Evolutionary conservation across 345 rosid species (phyloP).

Genomic region (Salix suchowensis): DNA sequence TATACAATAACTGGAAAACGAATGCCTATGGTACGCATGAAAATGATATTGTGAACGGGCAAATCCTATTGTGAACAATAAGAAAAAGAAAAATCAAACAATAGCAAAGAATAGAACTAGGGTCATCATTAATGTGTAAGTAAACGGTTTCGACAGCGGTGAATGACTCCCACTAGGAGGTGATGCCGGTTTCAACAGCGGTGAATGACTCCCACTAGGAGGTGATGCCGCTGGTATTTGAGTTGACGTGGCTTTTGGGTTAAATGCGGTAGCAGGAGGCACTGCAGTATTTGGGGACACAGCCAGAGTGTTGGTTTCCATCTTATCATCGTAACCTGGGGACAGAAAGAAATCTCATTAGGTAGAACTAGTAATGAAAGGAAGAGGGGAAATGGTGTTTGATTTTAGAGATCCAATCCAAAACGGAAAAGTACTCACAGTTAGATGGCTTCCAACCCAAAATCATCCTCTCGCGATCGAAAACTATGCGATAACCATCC

Average conservation of each 20-base stretch:
- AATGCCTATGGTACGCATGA: conserved; percentile 14
- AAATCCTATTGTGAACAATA: no score
- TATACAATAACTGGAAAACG: conserved; percentile 12
- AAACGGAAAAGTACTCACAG: conserved; percentile 43
- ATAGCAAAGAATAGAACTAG: conserved; percentile 29
- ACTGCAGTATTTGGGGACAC: conserved; percentile 33
- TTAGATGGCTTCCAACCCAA: conserved; percentile 68
- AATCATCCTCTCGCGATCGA: conserved; percentile 57
- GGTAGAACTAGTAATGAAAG: not conserved
- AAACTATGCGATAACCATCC: conserved; percentile 65
- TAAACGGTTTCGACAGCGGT: conserved; percentile 3
- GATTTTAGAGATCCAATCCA: not conserved
- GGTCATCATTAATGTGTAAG: conserved; percentile 11
- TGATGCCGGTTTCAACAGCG: no score
- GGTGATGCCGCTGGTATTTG: conserved; percentile 21
- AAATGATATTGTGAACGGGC: conserved; percentile 2
- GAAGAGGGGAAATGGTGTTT: not conserved
- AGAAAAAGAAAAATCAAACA: conserved; percentile 27
- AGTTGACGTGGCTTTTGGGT: conserved; percentile 55
- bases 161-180: conserved; percentile 22
- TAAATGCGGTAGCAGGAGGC: conserved; percentile 54
- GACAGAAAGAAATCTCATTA: not conserved
- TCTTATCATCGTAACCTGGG: conserved; percentile 37
- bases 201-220: no score
- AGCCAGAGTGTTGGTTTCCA: conserved; percentile 30